A percentile compares a stretch with the other conserved stretches of the same genome.
Evolutionary conservation across 2,329 filamentous ascomycete species (phyloP).

Genomic region (Hyphodiscus sp.): DNA sequence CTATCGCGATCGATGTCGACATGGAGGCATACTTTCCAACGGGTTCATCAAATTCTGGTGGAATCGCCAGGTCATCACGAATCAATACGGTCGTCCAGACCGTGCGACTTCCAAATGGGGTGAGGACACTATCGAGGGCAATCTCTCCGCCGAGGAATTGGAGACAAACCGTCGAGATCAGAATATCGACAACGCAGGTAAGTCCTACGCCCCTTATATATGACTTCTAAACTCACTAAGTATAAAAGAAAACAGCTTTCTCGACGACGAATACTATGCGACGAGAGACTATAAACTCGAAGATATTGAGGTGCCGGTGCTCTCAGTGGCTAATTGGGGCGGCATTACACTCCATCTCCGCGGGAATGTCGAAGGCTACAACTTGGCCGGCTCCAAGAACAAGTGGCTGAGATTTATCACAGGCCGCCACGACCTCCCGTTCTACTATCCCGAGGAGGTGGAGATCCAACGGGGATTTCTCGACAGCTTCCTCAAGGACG

Average conservation of each 20-base stretch:
- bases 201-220: no score
- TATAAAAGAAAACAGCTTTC: conserved; percentile 53
- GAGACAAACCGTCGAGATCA: conserved; percentile 34
- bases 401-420: conserved; percentile 67
- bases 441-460: conserved; percentile 65
- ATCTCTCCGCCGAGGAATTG: conserved; percentile 42
- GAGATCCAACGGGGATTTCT: conserved; percentile 62
- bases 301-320: conserved; percentile 62
- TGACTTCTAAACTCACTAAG: no score
- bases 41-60: conserved; percentile 59
- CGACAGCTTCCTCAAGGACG: conserved; percentile 63
- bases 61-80: conserved; percentile 58
- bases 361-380: conserved; percentile 59
- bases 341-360: conserved; percentile 63
- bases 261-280: conserved; percentile 25
- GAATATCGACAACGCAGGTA: conserved; percentile 37
- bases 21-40: conserved; percentile 56
- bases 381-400: conserved; percentile 54
- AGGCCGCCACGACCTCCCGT: conserved; percentile 64
- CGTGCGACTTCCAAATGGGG: conserved; percentile 33
- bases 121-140: conserved; percentile 48
- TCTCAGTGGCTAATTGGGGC: conserved; percentile 66
- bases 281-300: conserved; percentile 47
- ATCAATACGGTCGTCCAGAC: conserved; percentile 58
- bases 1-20: conserved; percentile 49